Evolutionary conservation across 2,329 filamentous ascomycete genomes (phyloP), one percentile per base, ranked within the genome.

Genomic region (Pyrenophora tritici-repentis): DNA sequence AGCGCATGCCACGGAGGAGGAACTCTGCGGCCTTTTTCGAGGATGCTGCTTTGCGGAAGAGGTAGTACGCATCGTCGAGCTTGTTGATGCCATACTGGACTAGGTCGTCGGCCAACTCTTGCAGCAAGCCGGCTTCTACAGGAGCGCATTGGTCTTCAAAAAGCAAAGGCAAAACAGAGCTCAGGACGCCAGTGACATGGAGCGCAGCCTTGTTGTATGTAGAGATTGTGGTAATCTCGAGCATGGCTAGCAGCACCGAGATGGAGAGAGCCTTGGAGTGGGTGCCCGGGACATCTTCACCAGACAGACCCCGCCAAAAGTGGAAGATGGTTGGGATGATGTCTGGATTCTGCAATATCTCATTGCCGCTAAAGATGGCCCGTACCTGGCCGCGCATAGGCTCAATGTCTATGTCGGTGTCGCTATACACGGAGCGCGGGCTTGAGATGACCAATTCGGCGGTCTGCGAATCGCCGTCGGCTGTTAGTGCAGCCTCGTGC

Each of bases 21-120:
- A 96, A 94, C 42, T 87, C 83, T 10, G 89, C 79, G 31, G 81
- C 79, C 38, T 76, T 68, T 6, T 79, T 73, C 34, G 79, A 82
- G 3, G 72, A 70, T 43, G 78, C 77, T 10, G 85, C 83, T 48
- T 78, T 76, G n/a, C 76, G 78, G 67, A 86, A 87, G 14, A 99
- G 80, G 54, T 87, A 86, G 65, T 92, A 87, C 13, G 90, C 90
- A 76, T 97, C 91, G 38, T 90, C 85, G n/a, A 96, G 82, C 53
- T 82, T 82, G 65, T 86, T 89, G 60, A 96, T 83, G 16, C 94
- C 93, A 56, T 94, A 80, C 50, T 84, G 77, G 78, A 90, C 84
- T 68, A 95, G 75, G 72, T 80, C 80, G 58, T 82, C 82, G 65
- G 89, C 92, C 20, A 96, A 79, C 17, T 83, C 78, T 58, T 87